These are phyloP conservation scores for Stephanocyclus meneghinianus DNA, from an alignment of 352 stramenopile species.

Conservation along the genomic window DNA sequence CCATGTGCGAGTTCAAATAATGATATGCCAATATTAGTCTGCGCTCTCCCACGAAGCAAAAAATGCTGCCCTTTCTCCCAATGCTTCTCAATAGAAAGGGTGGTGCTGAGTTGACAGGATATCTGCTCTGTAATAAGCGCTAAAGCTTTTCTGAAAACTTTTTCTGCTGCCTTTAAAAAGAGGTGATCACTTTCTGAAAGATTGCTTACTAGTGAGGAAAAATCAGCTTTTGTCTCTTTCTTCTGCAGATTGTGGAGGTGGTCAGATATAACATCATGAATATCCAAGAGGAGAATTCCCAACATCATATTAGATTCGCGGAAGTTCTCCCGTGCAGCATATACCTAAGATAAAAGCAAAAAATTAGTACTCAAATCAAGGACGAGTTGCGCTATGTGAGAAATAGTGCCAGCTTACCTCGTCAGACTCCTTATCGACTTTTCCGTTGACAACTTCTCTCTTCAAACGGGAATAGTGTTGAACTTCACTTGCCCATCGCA, in stretches of 20 bases:
- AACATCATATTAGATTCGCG: conserved; percentile 47
- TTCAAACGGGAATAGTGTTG: neutral
- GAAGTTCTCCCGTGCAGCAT: conserved; percentile 34
- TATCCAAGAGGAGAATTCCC: conserved; percentile 33
- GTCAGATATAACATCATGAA: conserved; percentile 28
- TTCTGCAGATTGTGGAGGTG: conserved; percentile 19
- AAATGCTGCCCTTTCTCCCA: conserved; percentile 46
- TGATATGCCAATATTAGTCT: conserved; percentile 42
- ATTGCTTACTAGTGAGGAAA: neutral
- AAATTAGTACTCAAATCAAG: neutral
- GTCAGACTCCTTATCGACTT: neutral
- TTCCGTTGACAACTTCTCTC: conserved; percentile 2
- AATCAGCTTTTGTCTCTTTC: neutral
- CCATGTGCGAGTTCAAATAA: conserved; percentile 28
- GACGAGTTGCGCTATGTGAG: neutral
- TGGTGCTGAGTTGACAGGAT: conserved; percentile 12
- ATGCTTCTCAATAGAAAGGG: conserved; percentile 16
- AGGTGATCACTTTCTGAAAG: conserved; percentile 26
- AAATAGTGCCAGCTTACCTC: conserved; percentile 3
- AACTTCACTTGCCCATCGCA: neutral
- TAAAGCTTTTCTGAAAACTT: conserved; percentile 39
- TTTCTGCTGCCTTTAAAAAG: conserved; percentile 31
- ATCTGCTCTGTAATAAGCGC: conserved; percentile 32
- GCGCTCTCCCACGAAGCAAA: conserved; percentile 40
- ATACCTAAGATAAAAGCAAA: conserved; percentile 21